Evolutionary conservation across 345 rosid species (phyloP).

Genomic region (Turritis glabra): DNA sequence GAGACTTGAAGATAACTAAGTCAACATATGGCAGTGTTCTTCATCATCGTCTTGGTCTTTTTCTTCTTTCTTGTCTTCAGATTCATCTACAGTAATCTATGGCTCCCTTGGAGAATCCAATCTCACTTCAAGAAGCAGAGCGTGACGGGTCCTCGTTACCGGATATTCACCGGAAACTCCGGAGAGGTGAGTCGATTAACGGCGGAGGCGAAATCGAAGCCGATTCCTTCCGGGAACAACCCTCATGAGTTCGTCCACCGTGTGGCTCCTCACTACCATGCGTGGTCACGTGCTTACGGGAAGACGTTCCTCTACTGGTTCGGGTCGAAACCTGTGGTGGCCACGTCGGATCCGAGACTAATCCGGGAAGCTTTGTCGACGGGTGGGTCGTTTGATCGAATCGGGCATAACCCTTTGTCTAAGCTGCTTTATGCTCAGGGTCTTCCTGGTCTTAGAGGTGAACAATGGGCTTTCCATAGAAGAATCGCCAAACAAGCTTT

Average conservation of each 20-base stretch:
- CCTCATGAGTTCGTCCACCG: conserved; percentile 52
- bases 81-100: conserved; percentile 43
- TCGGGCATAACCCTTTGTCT: conserved; percentile 55
- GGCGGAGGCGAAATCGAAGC: conserved; percentile 47
- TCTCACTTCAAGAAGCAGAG: conserved; percentile 54
- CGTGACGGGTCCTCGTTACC: conserved; percentile 63
- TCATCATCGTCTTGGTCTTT: conserved; percentile 23
- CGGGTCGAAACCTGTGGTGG: conserved; percentile 68
- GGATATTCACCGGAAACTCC: conserved; percentile 60
- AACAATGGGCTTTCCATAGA: conserved; percentile 68
- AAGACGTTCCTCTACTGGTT: conserved; percentile 77
- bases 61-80: conserved; percentile 39
- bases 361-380: conserved; percentile 58
- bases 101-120: conserved; percentile 62
- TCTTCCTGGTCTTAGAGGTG: conserved; percentile 64
- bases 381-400: conserved; percentile 45
- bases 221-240: conserved; percentile 35
- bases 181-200: conserved; percentile 48
- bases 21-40: conserved; percentile 9
- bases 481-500: conserved; percentile 69
- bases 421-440: conserved; percentile 66
- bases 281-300: conserved; percentile 61
- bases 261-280: conserved; percentile 55
- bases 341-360: conserved; percentile 56
- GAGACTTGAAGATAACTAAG: background rate